Percentiles rank a stretch among this genome's conserved stretches.
These are phyloP conservation scores for Metarhizium brunneum DNA, from an alignment of 2,329 filamentous ascomycete species.

Conservation along the genomic window DNA sequence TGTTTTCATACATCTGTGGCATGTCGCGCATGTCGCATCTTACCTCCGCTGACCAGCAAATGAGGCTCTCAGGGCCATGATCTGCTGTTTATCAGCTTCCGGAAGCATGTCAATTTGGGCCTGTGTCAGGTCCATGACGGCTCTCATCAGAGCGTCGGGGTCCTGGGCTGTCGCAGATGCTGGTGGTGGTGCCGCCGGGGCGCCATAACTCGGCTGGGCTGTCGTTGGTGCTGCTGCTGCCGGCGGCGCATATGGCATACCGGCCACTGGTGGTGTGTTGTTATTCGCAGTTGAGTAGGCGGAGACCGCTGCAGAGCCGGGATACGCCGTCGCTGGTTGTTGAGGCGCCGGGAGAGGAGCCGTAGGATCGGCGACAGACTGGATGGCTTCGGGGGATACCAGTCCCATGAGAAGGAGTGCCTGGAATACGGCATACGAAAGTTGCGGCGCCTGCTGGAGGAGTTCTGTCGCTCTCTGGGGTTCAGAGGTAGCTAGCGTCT, in stretches of 20 bases:
- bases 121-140: conserved; percentile 72
- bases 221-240: conserved; percentile 8
- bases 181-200: conserved; percentile 17
- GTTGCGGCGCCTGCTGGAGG: conserved; percentile 79
- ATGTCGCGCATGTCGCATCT: background rate
- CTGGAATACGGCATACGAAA: conserved; percentile 92
- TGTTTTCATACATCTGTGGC: background rate
- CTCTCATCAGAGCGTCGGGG: conserved; percentile 66
- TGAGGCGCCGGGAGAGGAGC: conserved; percentile 26
- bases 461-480: conserved; percentile 78
- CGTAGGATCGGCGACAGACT: conserved; percentile 64
- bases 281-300: conserved; percentile 31
- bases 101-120: conserved; percentile 71
- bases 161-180: conserved; percentile 35
- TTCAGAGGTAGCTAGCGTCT: conserved; percentile 73
- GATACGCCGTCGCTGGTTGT: conserved; percentile 22
- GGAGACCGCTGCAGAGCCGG: conserved; percentile 21
- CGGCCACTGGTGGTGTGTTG: conserved; percentile 38
- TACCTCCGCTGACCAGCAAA: conserved; percentile 36
- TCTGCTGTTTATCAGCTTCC: conserved; percentile 66
- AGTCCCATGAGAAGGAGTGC: conserved; percentile 86
- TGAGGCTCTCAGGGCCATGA: conserved; percentile 65
- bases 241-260: conserved; percentile 37
- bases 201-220: conserved; percentile 24
- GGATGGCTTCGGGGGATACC: conserved; percentile 75